These are phyloP conservation scores for Metschnikowia sp. DNA, from an alignment of 805 yeast genomes.

Conservation along the genomic window DNA sequence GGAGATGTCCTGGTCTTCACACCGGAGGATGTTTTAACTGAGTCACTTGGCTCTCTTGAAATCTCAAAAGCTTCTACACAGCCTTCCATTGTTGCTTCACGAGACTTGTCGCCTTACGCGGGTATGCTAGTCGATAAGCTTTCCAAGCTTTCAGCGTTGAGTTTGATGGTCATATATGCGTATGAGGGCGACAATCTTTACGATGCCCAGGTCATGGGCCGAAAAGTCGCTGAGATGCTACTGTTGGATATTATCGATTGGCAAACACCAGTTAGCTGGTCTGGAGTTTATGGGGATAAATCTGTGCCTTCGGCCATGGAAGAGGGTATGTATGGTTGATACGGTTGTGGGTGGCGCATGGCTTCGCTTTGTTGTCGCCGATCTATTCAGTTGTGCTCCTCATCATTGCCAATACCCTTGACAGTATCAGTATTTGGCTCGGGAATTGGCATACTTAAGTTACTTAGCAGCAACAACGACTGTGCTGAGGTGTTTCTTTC, in stretches of 20 bases:
- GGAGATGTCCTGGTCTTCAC: conserved; percentile 27
- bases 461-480: not conserved
- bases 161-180: conserved; percentile 56
- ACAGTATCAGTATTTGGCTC: not conserved
- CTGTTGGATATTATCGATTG: conserved; percentile 26
- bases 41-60: conserved; percentile 28
- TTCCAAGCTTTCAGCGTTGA: conserved; percentile 20
- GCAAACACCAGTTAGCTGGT: conserved; percentile 75
- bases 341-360: not conserved
- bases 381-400: no score
- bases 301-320: conserved; percentile 67
- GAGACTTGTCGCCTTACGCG: conserved; percentile 14
- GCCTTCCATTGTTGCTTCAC: conserved; percentile 8
- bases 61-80: conserved; percentile 14
- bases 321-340: conserved; percentile 66
- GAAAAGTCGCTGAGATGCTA: conserved; percentile 27
- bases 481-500: not conserved
- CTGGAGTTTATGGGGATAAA: conserved; percentile 75
- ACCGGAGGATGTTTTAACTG: conserved; percentile 29
- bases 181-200: conserved; percentile 87
- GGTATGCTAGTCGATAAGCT: conserved; percentile 11
- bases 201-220: conserved; percentile 61
- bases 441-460: not conserved
- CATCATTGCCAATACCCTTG: no score
- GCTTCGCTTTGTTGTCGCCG: no score